Evolutionary conservation across 495 filamentous ascomycete genomes (phyloP).

Genomic region (Lasiosphaeria hispida): DNA sequence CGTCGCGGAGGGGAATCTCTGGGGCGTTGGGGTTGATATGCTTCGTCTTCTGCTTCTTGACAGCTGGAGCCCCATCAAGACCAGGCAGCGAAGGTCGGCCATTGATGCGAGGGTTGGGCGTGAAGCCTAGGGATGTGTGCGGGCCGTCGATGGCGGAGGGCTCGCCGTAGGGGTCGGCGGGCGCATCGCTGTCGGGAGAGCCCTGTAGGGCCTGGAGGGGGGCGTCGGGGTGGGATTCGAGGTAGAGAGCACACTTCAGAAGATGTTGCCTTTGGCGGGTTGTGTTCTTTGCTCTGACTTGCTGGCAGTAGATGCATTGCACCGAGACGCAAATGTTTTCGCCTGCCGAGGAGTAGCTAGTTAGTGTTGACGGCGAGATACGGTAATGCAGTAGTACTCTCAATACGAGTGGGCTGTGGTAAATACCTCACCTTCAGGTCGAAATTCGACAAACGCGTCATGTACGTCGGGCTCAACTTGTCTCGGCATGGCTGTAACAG

Average conservation of each 20-base stretch:
- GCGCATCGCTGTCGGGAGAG: constrained; percentile 5
- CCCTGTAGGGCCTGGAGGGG: constrained; percentile 16
- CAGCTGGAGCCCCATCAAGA: constrained; percentile 21
- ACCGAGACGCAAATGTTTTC: constrained; percentile 25
- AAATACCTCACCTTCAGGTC: constrained; percentile 21
- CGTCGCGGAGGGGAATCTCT: constrained; percentile 28
- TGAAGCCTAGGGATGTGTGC: constrained; percentile 22
- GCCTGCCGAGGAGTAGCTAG: constrained; percentile 6
- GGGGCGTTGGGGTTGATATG: constrained; percentile 11
- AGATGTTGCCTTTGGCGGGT: constrained; percentile 35
- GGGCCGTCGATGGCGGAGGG: constrained; percentile 7
- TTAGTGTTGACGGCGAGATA: background rate
- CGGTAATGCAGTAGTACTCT: background rate
- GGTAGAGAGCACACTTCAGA: constrained; percentile 24
- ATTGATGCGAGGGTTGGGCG: constrained; percentile 32
- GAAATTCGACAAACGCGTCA: constrained; percentile 27
- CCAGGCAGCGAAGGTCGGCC: constrained; percentile 23
- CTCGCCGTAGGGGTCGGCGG: constrained; percentile 8
- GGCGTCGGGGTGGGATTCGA: constrained; percentile 28
- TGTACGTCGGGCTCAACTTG: constrained; percentile 29
- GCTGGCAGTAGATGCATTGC: constrained; percentile 30
- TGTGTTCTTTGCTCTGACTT: constrained; percentile 32
- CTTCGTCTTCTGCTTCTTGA: constrained; percentile 29
- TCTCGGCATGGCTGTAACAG: constrained; percentile 23
- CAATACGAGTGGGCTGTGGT: background rate